Percentiles rank a stretch among this genome's conserved stretches.
Evolutionary conservation across 2,329 filamentous ascomycete species (phyloP).

Genomic region (Zalaria sp.): DNA sequence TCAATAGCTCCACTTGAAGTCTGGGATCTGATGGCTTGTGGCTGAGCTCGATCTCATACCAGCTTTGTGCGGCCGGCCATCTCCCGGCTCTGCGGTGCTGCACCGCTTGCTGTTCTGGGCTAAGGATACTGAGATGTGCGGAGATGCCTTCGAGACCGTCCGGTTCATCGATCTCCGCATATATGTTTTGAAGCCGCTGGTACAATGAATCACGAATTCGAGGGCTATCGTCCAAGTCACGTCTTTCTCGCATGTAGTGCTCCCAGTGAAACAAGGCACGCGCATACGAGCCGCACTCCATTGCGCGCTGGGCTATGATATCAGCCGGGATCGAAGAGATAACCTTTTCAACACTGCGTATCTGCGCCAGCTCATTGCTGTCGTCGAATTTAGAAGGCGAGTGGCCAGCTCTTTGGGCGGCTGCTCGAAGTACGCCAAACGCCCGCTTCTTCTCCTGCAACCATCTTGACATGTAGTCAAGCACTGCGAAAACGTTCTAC

Average conservation of each 20-base stretch:
- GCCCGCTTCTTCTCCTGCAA: slow-evolving; percentile 59
- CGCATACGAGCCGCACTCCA: slow-evolving; percentile 89
- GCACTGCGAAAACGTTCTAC: slow-evolving; percentile 72
- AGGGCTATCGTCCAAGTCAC: slow-evolving; percentile 34
- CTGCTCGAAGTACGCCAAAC: slow-evolving; percentile 23
- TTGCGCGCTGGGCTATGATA: slow-evolving; percentile 64
- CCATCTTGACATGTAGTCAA: slow-evolving; percentile 90
- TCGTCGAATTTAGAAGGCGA: slow-evolving; percentile 34
- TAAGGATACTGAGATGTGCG: slow-evolving; percentile 69
- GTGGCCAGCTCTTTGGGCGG: slow-evolving; percentile 29
- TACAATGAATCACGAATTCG: slow-evolving; percentile 45
- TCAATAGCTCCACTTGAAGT: slow-evolving; percentile 68
- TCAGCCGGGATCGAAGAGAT: slow-evolving; percentile 56
- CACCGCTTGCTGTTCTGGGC: slow-evolving; percentile 83
- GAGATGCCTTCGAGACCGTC: slow-evolving; percentile 94
- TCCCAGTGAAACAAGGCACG: slow-evolving; percentile 91
- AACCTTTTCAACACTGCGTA: slow-evolving; percentile 57
- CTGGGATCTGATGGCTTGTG: slow-evolving; percentile 57
- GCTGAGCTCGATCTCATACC: slow-evolving; percentile 78
- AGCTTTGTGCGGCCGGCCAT: slow-evolving; percentile 90
- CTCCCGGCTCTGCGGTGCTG: slow-evolving; percentile 85
- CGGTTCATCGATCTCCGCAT: slow-evolving; percentile 93
- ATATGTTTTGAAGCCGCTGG: slow-evolving; percentile 77
- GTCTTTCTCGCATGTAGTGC: slow-evolving; percentile 59
- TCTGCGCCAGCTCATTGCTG: slow-evolving; percentile 37